Base-by-base conservation (phyloP, 129 eudicot species). In the Pittosporum tobira region DNA sequence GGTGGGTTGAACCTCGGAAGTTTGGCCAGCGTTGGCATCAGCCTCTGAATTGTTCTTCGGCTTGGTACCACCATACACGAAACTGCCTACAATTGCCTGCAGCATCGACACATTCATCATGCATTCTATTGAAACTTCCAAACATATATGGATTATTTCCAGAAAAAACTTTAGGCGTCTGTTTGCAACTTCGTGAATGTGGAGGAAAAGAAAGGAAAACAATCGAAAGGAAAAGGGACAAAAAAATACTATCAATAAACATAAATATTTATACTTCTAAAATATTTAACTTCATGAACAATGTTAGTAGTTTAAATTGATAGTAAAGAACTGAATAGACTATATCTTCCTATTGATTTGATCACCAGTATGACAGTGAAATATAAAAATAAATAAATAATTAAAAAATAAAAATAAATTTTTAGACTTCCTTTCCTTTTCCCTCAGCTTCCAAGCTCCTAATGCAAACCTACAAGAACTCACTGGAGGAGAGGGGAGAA, bases 1-100 rank as follows among this genome's bases (percentile, higher is more conserved):
- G 25, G 56, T 65, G 22, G 73, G 60, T 25, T 75, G 76, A 25
- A 47, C 64, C 6, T 60, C 74, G 0, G 77, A 65, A 53, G 63
- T 67, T 27, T 64, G 72, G 26, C 75, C 80, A 1, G 75, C 88
- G 61, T 73, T 76, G 3, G 77, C 25, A 6, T 47, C 69, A 5
- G 78, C 65, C 57, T 85, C 88, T 20, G 68, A 10, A 43, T 61
- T 70, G 49, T 22, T 49, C 77, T 88, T 81, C 9, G 61, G 56
- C 73, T 81, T 84, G 0, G 75, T 20, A 71, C 63, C 67, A 53
- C 96, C 96, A 22, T 84, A 84, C 8, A 88, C 85, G 67, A 88
- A 88, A 68, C 94, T 88, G 83, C 96, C 76, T 5, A 77, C 87
- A 42, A 88, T 81, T 47, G 77, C 94, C 94, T 88, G 85, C 66